A percentile compares a stretch with the other conserved stretches of the same genome.
phyloP scores from a whole-genome alignment of 139 green algal genomes.

The Coelastrella sp. region DNA sequence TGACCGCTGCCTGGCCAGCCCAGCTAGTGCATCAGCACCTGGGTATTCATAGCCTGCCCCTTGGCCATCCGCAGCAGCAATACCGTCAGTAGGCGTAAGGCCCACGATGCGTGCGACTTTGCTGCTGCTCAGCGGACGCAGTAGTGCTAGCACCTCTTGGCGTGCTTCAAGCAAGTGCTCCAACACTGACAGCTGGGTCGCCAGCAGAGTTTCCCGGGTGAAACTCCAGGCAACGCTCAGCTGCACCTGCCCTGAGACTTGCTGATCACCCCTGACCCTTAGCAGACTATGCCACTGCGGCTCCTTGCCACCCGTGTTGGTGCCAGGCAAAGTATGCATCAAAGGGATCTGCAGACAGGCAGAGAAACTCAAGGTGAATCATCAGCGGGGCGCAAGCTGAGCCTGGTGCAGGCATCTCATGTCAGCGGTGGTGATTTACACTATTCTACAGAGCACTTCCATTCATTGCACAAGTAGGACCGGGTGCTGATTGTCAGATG shows the following conservation, averaged over 20 bases:
- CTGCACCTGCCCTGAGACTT: constrained; percentile 53
- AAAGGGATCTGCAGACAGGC: constrained; percentile 66
- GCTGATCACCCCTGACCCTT: constrained; percentile 59
- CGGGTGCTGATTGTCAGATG: no score
- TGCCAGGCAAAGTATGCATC: constrained; percentile 68
- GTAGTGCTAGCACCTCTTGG: constrained; percentile 77
- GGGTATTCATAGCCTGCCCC: no score
- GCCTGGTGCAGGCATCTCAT: no score
- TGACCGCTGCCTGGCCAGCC: background rate
- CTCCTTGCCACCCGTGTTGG: constrained; percentile 49
- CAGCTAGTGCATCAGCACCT: no score
- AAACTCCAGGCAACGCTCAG: constrained; percentile 84
- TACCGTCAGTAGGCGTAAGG: background rate
- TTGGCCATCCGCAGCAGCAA: background rate
- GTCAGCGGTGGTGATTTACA: no score
- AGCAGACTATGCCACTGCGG: constrained; percentile 66
- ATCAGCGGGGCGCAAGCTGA: no score
- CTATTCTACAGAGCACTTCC: no score
- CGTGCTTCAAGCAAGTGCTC: constrained; percentile 71
- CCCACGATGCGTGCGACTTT: constrained; percentile 11
- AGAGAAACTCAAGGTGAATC: no score
- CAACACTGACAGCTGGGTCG: constrained; percentile 77
- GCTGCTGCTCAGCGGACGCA: constrained; percentile 64
- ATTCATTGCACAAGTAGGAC: no score
- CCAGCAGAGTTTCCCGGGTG: constrained; percentile 80